phyloP scores from a whole-genome alignment of 495 filamentous ascomycete species.

The Aspergillus kassunensis region DNA sequence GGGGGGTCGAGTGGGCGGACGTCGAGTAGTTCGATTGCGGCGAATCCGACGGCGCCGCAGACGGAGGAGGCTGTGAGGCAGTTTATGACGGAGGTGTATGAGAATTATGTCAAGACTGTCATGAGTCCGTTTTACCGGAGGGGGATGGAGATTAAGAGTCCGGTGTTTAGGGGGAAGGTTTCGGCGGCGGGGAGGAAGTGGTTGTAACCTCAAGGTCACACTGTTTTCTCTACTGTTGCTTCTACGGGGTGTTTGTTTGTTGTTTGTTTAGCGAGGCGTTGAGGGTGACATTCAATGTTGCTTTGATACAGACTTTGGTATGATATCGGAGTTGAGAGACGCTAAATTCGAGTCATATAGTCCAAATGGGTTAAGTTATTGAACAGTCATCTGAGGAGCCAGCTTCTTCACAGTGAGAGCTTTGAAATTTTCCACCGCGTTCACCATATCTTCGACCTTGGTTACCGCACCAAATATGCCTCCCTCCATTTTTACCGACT shows the following conservation, averaged over 20 bases:
- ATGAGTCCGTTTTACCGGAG: slow-evolving; percentile 93
- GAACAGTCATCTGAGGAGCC: slow-evolving; percentile 37
- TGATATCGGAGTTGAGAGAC: not conserved
- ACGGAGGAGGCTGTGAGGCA: slow-evolving; percentile 91
- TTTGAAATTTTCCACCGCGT: slow-evolving; percentile 46
- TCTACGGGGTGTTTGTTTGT: not conserved
- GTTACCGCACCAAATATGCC: slow-evolving; percentile 56
- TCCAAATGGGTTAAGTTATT: slow-evolving; percentile 6
- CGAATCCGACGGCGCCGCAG: slow-evolving; percentile 78
- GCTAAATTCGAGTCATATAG: slow-evolving; percentile 6
- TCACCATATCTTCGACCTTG: slow-evolving; percentile 44
- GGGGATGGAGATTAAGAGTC: slow-evolving; percentile 78
- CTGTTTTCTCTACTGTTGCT: slow-evolving; percentile 6
- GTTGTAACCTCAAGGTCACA: slow-evolving; percentile 61
- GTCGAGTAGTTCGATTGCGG: slow-evolving; percentile 61
- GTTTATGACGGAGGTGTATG: slow-evolving; percentile 93
- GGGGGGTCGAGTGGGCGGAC: slow-evolving; percentile 39
- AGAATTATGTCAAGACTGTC: slow-evolving; percentile 90
- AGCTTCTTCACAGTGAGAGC: slow-evolving; percentile 42
- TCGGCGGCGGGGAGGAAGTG: slow-evolving; percentile 90
- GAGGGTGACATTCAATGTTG: not conserved
- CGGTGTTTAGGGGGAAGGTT: slow-evolving; percentile 77
- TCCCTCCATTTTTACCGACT: slow-evolving; percentile 54
- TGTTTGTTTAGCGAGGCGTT: slow-evolving; percentile 4
- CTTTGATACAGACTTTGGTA: too few species aligned